A percentile compares a stretch with the other conserved stretches of the same genome.
These are phyloP conservation scores for Ensete glaucum DNA, from an alignment of 176 grass and related monocot genomes.

Conservation along the genomic window DNA sequence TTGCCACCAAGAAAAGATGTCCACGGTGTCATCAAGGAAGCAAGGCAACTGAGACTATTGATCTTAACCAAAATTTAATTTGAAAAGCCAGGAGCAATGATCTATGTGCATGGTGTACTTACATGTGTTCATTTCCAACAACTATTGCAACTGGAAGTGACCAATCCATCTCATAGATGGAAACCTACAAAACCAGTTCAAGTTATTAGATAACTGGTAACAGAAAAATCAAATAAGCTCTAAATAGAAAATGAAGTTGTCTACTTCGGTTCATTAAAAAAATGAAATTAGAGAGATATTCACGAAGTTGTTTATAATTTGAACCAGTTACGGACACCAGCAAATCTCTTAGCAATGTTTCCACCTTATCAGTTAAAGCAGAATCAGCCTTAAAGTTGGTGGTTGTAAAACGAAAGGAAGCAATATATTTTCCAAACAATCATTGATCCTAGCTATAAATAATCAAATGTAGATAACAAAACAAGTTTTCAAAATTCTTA, in stretches of 20 bases:
- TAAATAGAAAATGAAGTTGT: background rate
- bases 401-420: background rate
- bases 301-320: background rate
- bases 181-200: constrained; percentile 48
- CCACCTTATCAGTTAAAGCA: background rate
- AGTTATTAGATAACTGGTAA: background rate
- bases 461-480: background rate
- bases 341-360: background rate
- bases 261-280: background rate
- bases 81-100: constrained; percentile 13
- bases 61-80: background rate
- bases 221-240: background rate
- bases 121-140: constrained; percentile 92
- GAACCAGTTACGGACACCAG: background rate
- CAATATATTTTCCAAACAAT: background rate
- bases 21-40: background rate
- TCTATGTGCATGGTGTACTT: constrained; percentile 19
- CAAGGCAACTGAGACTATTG: background rate
- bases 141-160: constrained; percentile 85
- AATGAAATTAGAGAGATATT: background rate
- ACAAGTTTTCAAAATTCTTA: background rate
- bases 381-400: too few species aligned
- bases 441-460: background rate
- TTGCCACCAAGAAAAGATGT: background rate
- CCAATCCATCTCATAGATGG: constrained; percentile 96